phyloP scores from a whole-genome alignment of 306 rosid genomes.

The Trifolium repens region DNA sequence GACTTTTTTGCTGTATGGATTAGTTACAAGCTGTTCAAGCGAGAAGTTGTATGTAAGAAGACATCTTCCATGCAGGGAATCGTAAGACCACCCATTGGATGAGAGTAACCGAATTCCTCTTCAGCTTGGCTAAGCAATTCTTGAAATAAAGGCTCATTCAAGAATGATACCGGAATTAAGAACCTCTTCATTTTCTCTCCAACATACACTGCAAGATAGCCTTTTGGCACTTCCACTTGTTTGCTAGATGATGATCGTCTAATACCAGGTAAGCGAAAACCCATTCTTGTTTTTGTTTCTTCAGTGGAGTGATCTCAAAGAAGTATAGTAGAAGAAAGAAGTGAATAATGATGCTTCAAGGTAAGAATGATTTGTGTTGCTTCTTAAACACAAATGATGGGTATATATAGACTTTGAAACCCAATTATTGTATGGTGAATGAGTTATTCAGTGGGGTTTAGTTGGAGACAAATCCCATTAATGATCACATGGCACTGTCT shows the following conservation, averaged over 20 bases:
- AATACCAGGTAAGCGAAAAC: conserved; percentile 43
- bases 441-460: neutral
- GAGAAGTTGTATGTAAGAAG: conserved; percentile 46
- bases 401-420: conserved; percentile 22
- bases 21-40: conserved; percentile 22
- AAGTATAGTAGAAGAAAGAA: neutral
- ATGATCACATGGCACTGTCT: conserved; percentile 37
- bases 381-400: neutral
- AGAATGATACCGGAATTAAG: conserved; percentile 47
- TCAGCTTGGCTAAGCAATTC: conserved; percentile 48
- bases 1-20: neutral
- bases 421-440: conserved; percentile 7
- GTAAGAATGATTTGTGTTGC: conserved; percentile 23
- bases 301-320: neutral
- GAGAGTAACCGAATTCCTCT: conserved; percentile 57
- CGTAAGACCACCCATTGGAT: conserved; percentile 61
- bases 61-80: conserved; percentile 55
- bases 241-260: conserved; percentile 34
- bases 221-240: conserved; percentile 51
- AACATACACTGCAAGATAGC: conserved; percentile 57
- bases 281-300: conserved; percentile 40
- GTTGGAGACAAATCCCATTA: conserved; percentile 10
- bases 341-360: neutral
- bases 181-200: conserved; percentile 55
- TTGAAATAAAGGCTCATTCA: conserved; percentile 52